These are phyloP conservation scores for Leucocoprinus sp. DNA, from an alignment of 768 basidiomycete species.

Conservation along the genomic window DNA sequence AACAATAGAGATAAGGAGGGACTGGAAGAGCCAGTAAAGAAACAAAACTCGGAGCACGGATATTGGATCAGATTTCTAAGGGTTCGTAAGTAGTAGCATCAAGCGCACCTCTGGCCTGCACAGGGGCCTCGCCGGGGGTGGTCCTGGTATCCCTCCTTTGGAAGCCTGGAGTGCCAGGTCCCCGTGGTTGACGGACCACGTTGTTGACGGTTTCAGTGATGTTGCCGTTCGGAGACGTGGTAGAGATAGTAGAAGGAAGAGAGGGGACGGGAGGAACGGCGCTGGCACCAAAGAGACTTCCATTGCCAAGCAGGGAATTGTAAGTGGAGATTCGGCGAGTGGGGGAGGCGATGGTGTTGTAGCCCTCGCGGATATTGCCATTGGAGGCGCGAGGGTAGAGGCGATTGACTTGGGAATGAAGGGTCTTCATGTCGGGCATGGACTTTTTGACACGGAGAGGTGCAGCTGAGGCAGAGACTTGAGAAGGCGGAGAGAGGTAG, in stretches of 20 bases:
- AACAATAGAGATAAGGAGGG: conserved; percentile 15
- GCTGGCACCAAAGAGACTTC: conserved; percentile 36
- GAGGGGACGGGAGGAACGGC: conserved; percentile 72
- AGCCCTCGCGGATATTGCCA: conserved; percentile 81
- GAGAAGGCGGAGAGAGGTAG: conserved; percentile 55
- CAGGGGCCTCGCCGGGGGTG: conserved; percentile 32
- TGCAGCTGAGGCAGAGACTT: conserved; percentile 31
- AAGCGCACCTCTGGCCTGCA: conserved; percentile 56
- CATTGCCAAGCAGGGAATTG: conserved; percentile 57
- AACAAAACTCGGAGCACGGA: conserved; percentile 12
- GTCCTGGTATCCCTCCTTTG: conserved; percentile 55
- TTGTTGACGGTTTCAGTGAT: conserved; percentile 33
- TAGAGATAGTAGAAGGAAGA: conserved; percentile 52
- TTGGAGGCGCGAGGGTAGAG: conserved; percentile 77
- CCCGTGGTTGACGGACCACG: conserved; percentile 80
- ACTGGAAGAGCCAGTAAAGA: conserved; percentile 14
- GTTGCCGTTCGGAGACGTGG: conserved; percentile 35
- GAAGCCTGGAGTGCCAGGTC: conserved; percentile 75
- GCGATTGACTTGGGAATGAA: conserved; percentile 73
- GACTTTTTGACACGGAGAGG: conserved; percentile 90
- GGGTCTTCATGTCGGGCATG: conserved; percentile 94
- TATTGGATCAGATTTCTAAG: conserved; percentile 61
- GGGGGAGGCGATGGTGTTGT: conserved; percentile 80
- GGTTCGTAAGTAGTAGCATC: conserved; percentile 84
- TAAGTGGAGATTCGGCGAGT: conserved; percentile 70